Base-by-base conservation (phyloP, 345 rosid genomes). In the Brassica cretica region DNA sequence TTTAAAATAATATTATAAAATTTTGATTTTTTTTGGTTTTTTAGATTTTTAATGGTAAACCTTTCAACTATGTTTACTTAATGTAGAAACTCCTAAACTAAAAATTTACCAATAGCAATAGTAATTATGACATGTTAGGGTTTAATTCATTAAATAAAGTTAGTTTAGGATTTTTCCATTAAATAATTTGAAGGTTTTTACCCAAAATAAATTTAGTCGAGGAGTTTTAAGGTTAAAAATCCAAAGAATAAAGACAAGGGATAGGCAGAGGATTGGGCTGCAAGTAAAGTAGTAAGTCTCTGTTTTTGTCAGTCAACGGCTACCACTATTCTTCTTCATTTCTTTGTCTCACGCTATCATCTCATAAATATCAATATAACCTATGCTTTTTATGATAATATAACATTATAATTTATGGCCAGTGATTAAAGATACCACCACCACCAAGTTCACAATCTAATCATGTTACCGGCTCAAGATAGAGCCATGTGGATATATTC, bases 401-500 rank as follows among this genome's bases (percentile, higher is more conserved):
- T 46, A 15, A 46, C 53, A 11, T 41, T 41, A 41, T 41, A 41
- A 41, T 41, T 35, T 35, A 41, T 41, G 49, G 49, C n/a, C 53
- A 46, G 53, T 46, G 15, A 46, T 46, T 5, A 46, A 46, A 46
- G 53, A 46, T 3, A 46, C 53, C 53, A 46, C 53, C 5, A 46
- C 53, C 0, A 46, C 51, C 51, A 46, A 46, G 5, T 46, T 15
- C 53, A 14, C 14, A 46, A 46, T 46, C 53, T 14, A 46, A 46
- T 46, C 53, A 46, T 46, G 15, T 46, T 14, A 46, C 1, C 51
- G 51, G n/a, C 51, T 2, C 16, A 10, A 44, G 56, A 66, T 65
- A 64, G 55, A 35, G 55, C 39, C 29, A 14, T 76, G 62, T 19
- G 68, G 19, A 39, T 59, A 53, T 41, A 21, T 19, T 71, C 76